A percentile compares a stretch with the other conserved stretches of the same genome.
Evolutionary conservation across 2,329 filamentous ascomycete species (phyloP).

Genomic region (Cladophialophora exuberans): DNA sequence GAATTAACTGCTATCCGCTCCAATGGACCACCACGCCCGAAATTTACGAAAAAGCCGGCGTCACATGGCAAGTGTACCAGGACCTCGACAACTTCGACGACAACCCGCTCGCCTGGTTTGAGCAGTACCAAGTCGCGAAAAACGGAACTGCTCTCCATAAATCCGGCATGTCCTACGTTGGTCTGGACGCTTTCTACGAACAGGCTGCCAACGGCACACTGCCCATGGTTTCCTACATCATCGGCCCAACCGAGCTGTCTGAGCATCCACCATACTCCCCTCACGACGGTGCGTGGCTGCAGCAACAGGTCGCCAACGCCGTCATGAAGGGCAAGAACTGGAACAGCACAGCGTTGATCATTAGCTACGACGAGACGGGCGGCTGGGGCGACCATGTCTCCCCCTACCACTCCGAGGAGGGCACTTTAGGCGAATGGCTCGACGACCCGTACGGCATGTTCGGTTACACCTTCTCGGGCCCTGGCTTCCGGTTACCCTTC

Average conservation of each 20-base stretch:
- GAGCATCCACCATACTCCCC: conserved; percentile 59
- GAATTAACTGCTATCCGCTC: conserved; percentile 57
- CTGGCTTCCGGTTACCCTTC: conserved; percentile 57
- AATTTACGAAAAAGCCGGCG: conserved; percentile 52
- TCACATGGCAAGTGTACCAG: conserved; percentile 57
- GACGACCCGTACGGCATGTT: conserved; percentile 49
- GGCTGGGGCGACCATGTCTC: conserved; percentile 60
- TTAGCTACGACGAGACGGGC: conserved; percentile 58
- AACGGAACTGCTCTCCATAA: conserved; percentile 47
- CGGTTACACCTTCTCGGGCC: conserved; percentile 49
- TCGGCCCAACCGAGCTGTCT: conserved; percentile 54
- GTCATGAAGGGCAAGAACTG: conserved; percentile 56
- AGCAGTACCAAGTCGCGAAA: conserved; percentile 54
- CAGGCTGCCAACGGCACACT: conserved; percentile 56
- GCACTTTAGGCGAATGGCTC: conserved; percentile 58
- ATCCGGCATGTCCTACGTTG: conserved; percentile 52
- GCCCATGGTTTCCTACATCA: conserved; percentile 56
- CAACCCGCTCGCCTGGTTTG: conserved; percentile 58
- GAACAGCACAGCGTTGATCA: conserved; percentile 52
- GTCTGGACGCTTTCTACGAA: conserved; percentile 55
- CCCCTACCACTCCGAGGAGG: conserved; percentile 54
- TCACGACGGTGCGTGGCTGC: conserved; percentile 59
- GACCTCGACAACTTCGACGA: conserved; percentile 58
- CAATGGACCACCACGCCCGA: conserved; percentile 59
- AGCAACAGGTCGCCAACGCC: conserved; percentile 56